Evolutionary conservation across 345 rosid species (phyloP), one percentile per base, ranked within the genome.

Genomic region (Brassica incana): DNA sequence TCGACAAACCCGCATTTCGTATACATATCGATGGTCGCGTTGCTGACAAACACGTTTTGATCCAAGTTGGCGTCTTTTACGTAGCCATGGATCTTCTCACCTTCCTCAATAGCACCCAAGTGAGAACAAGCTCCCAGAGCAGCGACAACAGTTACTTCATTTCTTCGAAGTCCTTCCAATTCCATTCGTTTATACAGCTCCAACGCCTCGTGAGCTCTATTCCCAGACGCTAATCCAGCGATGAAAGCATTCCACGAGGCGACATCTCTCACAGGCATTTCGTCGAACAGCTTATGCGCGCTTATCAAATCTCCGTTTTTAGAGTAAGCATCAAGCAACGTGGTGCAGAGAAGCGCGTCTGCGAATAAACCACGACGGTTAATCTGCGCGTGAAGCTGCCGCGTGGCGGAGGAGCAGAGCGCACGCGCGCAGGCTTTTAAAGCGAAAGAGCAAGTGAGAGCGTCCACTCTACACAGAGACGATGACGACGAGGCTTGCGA

Each of bases 201-300:
- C 71, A 94, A 61, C 1, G 95, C 98, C 68, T 91, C 90, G n/a
- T 76, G 30, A 3, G 91, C 92, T 50, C 82, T 75, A 60, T 84
- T 83, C 38, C 95, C 91, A 33, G 89, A 88, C 59, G 88, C 90
- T 82, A 94, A 74, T 68, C 97, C 98, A 5, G 87, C 70, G 43
- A 94, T 88, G 86, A 94, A 86, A 14, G 97, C 97, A 62, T 92
- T 94, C 97, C 97, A 92, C 3, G 95, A 83, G 0, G 95, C 98
- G 0, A 90, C 80, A 81, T 94, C 98, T 85, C 89, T 84, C 5
- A 63, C 67, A 9, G 64, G 5, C 93, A 94, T 92, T 85, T 89
- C 98, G 61, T 88, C 94, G 64, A 94, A 94, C 87, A 94, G 62
- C 76, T 80, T 87, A 75, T 54, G 63, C 0, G 96, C 97, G 54